A percentile compares a stretch with the other conserved stretches of the same genome.
Evolutionary conservation across 345 rosid genomes (phyloP).

Genomic region (Sonneratia alba): DNA sequence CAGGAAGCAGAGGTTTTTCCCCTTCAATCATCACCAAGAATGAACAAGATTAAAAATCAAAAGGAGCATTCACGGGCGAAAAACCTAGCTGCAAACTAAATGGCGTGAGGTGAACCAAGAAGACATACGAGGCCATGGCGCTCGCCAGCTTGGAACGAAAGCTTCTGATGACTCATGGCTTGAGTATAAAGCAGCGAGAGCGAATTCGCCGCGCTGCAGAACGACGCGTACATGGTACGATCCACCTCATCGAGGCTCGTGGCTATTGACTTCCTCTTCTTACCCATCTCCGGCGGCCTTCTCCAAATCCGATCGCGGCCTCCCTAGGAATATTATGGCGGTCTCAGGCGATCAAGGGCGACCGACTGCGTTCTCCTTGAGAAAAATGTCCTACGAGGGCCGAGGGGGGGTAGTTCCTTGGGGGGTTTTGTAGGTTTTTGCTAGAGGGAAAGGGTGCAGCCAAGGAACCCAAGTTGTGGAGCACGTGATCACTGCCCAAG

Average conservation of each 20-base stretch:
- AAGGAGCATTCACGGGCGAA: no score
- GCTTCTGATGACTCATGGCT: slow-evolving; percentile 67
- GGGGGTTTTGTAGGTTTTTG: slow-evolving; percentile 4
- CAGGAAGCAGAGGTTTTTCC: background rate
- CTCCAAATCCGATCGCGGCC: background rate
- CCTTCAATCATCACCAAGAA: background rate
- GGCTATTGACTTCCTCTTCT: slow-evolving; percentile 84
- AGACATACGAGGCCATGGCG: slow-evolving; percentile 50
- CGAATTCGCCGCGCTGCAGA: slow-evolving; percentile 83
- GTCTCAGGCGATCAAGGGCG: slow-evolving; percentile 3
- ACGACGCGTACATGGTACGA: slow-evolving; percentile 84
- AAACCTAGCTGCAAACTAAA: background rate
- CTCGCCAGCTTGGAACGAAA: slow-evolving; percentile 68
- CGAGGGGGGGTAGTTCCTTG: background rate
- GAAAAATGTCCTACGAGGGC: background rate
- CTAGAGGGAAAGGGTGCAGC: background rate
- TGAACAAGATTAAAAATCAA: no score
- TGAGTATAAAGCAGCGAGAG: slow-evolving; percentile 82
- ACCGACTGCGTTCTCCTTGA: background rate
- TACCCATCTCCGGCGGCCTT: slow-evolving; percentile 42
- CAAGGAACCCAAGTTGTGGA: background rate
- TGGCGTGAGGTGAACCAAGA: background rate
- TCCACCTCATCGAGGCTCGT: slow-evolving; percentile 93
- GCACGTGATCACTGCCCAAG: no score
- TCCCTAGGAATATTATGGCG: background rate